A percentile compares a stretch with the other conserved stretches of the same genome.
phyloP scores from a whole-genome alignment of 2,329 filamentous ascomycete species.

The Microsporum audouinii region DNA sequence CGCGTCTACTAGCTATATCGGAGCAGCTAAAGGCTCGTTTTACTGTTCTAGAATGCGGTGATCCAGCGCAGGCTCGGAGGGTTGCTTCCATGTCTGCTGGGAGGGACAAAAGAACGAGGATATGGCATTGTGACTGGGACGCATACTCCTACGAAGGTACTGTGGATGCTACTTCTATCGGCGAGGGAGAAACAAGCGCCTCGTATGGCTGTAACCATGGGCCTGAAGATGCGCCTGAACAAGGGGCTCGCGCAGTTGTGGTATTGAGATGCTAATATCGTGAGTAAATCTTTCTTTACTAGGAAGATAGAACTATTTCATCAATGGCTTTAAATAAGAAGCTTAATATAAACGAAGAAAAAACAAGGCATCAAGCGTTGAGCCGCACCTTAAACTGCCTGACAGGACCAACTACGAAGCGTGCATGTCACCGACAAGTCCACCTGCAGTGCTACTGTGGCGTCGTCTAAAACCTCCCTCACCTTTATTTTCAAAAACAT shows the following conservation, averaged over 20 bases:
- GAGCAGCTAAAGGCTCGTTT: constrained; percentile 19
- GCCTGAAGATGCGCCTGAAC: background rate
- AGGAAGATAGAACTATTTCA: too few species aligned
- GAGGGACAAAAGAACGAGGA: constrained; percentile 9
- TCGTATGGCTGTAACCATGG: background rate
- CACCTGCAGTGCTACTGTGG: background rate
- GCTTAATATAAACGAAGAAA: too few species aligned
- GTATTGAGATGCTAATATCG: background rate
- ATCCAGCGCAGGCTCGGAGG: constrained; percentile 24
- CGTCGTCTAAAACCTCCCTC: background rate
- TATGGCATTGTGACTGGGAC: constrained; percentile 14
- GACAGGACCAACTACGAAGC: too few species aligned
- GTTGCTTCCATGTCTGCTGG: constrained; percentile 15
- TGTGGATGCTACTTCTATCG: background rate
- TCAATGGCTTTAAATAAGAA: too few species aligned
- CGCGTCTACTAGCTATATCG: constrained; percentile 22
- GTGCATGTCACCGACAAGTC: background rate
- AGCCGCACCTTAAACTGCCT: background rate
- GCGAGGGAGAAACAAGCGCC: background rate
- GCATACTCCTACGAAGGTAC: background rate
- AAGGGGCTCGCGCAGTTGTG: constrained; percentile 14
- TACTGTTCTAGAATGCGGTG: constrained; percentile 30
- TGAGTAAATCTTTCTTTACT: background rate
- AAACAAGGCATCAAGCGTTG: background rate
- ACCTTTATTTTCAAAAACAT: background rate